phyloP scores from a whole-genome alignment of 2,329 filamentous ascomycete genomes.

The Ramichloridium luteum region DNA sequence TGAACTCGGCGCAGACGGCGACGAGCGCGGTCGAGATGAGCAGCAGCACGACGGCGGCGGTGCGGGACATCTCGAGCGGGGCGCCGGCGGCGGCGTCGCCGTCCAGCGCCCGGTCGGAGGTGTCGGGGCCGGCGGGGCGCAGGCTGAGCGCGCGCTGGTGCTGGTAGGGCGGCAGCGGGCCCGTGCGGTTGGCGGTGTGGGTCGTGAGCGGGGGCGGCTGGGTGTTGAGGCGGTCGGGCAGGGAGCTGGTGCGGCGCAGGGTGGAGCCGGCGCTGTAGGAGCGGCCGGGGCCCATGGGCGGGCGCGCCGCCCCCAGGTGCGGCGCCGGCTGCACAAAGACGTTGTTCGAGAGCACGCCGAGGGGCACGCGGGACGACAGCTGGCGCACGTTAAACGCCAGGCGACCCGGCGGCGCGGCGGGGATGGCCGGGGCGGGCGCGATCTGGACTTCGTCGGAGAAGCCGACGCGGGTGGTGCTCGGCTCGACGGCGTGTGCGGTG shows the following conservation, averaged over 20 bases:
- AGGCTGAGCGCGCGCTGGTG: constrained; percentile 10
- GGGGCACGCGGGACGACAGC: constrained; percentile 37
- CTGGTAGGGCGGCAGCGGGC: constrained; percentile 20
- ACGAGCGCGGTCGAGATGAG: constrained; percentile 44
- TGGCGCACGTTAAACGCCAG: constrained; percentile 24
- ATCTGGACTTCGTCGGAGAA: constrained; percentile 28
- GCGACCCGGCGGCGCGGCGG: constrained; percentile 11
- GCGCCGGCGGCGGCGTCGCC: constrained; percentile 22
- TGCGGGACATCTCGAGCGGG: constrained; percentile 41
- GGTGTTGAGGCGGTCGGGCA: constrained; percentile 54
- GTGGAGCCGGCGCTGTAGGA: constrained; percentile 27
- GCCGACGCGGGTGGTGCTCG: constrained; percentile 21
- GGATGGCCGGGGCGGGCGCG: constrained; percentile 8
- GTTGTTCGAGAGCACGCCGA: constrained; percentile 57
- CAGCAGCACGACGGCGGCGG: constrained; percentile 43
- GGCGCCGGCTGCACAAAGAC: constrained; percentile 46
- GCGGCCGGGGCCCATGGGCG: constrained; percentile 7
- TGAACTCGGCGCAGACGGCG: constrained; percentile 56
- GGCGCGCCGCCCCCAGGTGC: constrained; percentile 6
- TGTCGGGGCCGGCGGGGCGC: constrained; percentile 6
- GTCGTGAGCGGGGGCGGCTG: constrained; percentile 14
- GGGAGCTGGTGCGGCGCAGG: constrained; percentile 62
- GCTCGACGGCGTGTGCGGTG: background rate
- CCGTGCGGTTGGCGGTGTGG: constrained; percentile 8
- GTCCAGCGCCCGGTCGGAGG: constrained; percentile 2